These are phyloP conservation scores for Cydonia oblonga DNA, from an alignment of 331 rosid genomes.

Conservation along the genomic window DNA sequence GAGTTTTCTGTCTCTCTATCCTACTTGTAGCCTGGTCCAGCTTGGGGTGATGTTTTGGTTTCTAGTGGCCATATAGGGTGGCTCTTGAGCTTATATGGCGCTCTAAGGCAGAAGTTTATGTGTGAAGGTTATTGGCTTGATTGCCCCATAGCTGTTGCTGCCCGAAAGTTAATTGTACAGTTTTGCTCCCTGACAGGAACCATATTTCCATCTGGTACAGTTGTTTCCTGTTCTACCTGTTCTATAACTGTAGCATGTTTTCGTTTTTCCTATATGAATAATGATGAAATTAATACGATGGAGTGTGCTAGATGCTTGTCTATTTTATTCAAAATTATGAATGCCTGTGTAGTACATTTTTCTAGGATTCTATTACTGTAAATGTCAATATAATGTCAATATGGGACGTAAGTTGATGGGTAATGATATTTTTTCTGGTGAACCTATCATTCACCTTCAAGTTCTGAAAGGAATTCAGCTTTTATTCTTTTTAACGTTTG, in stretches of 20 bases:
- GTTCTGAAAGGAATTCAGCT: no score
- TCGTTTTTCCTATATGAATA: not conserved
- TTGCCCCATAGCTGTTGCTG: slow-evolving; percentile 81
- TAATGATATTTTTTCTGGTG: not conserved
- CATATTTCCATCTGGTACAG: slow-evolving; percentile 68
- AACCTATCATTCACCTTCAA: not conserved
- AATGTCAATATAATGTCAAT: not conserved
- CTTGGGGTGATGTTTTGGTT: slow-evolving; percentile 75
- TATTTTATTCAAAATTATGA: not conserved
- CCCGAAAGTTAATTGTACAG: slow-evolving; percentile 84
- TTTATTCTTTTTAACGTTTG: no score
- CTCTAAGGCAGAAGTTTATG: slow-evolving; percentile 68
- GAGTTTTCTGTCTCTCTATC: slow-evolving; percentile 12
- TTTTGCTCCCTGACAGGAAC: slow-evolving; percentile 81
- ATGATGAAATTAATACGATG: not conserved
- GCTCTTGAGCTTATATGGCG: slow-evolving; percentile 79
- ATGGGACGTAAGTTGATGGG: not conserved
- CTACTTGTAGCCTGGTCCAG: slow-evolving; percentile 77
- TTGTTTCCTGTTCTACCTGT: slow-evolving; percentile 13
- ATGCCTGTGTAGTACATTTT: not conserved
- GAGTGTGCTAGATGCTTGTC: not conserved
- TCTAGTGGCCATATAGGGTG: slow-evolving; percentile 71
- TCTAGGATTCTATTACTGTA: not conserved
- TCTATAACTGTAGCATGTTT: not conserved
- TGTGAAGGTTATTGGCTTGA: slow-evolving; percentile 85